phyloP scores from a whole-genome alignment of 2,329 filamentous ascomycete species.

The Myotisia sp. region DNA sequence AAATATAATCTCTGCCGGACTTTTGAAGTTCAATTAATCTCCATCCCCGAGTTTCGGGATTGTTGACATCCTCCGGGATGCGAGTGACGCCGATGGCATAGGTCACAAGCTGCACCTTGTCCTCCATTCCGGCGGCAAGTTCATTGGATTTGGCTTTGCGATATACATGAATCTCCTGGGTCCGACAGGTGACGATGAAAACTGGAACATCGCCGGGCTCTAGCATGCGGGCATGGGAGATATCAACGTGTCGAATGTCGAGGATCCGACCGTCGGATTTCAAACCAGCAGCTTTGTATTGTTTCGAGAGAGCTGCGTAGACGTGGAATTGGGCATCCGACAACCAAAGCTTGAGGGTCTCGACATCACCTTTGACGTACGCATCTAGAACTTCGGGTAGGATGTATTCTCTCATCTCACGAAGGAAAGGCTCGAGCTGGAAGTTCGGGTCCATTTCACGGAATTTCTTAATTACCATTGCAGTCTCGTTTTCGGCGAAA shows the following conservation, averaged over 20 bases:
- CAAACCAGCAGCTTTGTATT: constrained; percentile 84
- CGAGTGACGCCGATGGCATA: constrained; percentile 95
- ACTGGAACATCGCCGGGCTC: constrained; percentile 52
- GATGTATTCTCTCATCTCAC: constrained; percentile 94
- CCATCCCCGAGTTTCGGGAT: constrained; percentile 93
- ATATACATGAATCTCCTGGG: constrained; percentile 96
- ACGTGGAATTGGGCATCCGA: constrained; percentile 93
- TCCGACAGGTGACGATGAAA: constrained; percentile 91
- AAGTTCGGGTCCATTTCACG: constrained; percentile 89
- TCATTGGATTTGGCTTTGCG: constrained; percentile 78
- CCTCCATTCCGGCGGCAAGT: constrained; percentile 92
- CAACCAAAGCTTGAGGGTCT: constrained; percentile 86
- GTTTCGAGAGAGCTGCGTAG: constrained; percentile 90
- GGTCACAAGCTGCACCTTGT: constrained; percentile 94
- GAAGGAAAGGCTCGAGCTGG: constrained; percentile 86
- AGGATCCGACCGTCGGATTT: constrained; percentile 91
- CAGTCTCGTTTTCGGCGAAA: constrained; percentile 97
- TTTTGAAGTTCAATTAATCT: constrained; percentile 97
- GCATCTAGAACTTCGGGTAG: constrained; percentile 93
- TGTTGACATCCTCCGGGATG: constrained; percentile 87
- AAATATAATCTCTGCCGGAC: constrained; percentile 81
- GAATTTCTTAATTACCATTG: constrained; percentile 95
- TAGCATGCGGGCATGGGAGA: constrained; percentile 33
- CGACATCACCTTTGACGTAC: constrained; percentile 89
- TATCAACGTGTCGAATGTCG: constrained; percentile 89